Percentiles rank a stretch among this genome's conserved stretches.
Conservation (phyloP, 192 early-diverging fungal species). For the Phycomyces blakesleeanus region DNA sequence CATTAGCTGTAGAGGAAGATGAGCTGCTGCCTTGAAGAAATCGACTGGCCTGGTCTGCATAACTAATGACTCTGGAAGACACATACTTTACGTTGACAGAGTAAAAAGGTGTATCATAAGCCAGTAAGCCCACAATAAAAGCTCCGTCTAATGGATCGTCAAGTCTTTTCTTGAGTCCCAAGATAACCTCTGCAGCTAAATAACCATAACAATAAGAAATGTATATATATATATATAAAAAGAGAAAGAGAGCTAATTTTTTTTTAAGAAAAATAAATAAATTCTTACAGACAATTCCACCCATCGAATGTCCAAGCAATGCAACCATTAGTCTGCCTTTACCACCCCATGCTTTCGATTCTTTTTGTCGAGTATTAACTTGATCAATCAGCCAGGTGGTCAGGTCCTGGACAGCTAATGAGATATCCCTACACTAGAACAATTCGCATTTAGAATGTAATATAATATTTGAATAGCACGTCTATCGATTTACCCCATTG, state of each 20-base stretch:
- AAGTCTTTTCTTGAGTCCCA: constrained; percentile 20
- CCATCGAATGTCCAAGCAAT: constrained; percentile 49
- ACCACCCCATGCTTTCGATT: background rate
- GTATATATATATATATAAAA: background rate
- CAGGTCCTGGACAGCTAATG: constrained; percentile 42
- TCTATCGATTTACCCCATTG: constrained; percentile 38
- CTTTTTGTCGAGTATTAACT: constrained; percentile 32
- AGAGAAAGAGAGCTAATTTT: too few species aligned
- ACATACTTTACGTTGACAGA: constrained; percentile 42
- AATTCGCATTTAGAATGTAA: background rate
- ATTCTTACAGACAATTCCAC: constrained; percentile 56
- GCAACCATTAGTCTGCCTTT: constrained; percentile 22
- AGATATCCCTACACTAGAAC: constrained; percentile 17
- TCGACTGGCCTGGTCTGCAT: constrained; percentile 34
- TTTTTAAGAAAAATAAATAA: too few species aligned
- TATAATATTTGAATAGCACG: too few species aligned
- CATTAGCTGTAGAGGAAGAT: too few species aligned
- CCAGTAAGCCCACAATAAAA: constrained; percentile 46
- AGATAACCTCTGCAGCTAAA: constrained; percentile 49
- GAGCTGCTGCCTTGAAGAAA: background rate
- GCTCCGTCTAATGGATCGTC: constrained; percentile 12
- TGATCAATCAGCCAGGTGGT: constrained; percentile 44
- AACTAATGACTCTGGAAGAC: constrained; percentile 32
- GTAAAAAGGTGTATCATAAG: constrained; percentile 56
- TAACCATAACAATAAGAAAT: background rate